phyloP scores from a whole-genome alignment of 139 green algal species.

The Coccomyxa sp. region DNA sequence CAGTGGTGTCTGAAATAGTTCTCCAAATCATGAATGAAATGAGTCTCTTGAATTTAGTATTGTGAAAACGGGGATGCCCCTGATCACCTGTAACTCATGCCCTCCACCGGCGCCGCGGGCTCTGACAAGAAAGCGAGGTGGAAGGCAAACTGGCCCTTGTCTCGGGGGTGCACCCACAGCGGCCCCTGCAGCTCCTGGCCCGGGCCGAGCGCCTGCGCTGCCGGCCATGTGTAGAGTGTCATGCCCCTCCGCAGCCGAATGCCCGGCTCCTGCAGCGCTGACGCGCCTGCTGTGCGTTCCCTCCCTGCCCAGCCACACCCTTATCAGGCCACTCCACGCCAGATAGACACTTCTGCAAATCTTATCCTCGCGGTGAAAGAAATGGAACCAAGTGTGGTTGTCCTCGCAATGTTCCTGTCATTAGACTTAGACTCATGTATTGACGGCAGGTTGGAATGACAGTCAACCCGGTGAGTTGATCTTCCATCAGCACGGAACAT shows the following conservation, averaged over 20 bases:
- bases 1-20: not conserved
- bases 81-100: constrained; percentile 14
- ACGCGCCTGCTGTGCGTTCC: not conserved
- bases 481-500: not conserved
- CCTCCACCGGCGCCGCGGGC: constrained; percentile 21
- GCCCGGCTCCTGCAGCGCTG: not conserved
- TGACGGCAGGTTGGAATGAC: not conserved
- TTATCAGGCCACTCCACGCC: not conserved
- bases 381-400: not conserved
- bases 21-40: not conserved
- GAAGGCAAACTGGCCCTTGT: constrained; percentile 29
- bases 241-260: not conserved
- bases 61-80: not conserved
- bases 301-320: not conserved
- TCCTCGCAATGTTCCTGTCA: not conserved
- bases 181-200: constrained; percentile 32
- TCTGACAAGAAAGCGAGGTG: constrained; percentile 50
- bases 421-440: not conserved
- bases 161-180: constrained; percentile 51
- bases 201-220: constrained; percentile 22
- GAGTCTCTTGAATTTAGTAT: not conserved
- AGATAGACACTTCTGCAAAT: not conserved
- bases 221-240: constrained; percentile 22
- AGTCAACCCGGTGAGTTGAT: not conserved
- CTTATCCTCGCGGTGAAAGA: not conserved